Evolutionary conservation across 352 stramenopile species (phyloP).

Genomic region (Pythium aquatile): DNA sequence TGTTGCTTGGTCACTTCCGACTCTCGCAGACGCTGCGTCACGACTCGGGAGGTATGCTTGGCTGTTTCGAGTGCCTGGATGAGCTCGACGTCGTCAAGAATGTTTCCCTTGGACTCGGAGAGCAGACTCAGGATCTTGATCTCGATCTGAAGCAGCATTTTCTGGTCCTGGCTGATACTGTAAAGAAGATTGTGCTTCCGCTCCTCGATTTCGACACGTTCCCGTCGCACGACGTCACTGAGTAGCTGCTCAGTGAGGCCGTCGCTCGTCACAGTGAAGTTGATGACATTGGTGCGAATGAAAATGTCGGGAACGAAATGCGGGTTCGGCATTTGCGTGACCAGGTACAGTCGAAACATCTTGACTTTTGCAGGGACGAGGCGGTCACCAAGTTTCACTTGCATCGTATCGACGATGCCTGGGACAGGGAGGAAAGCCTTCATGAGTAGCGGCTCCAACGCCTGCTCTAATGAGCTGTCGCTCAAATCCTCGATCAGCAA

Average conservation of each 20-base stretch:
- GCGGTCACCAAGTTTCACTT: constrained; percentile 72
- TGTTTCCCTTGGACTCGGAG: constrained; percentile 83
- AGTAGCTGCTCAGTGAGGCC: constrained; percentile 90
- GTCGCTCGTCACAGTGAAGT: constrained; percentile 92
- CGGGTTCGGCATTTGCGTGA: constrained; percentile 91
- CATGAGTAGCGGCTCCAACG: constrained; percentile 52
- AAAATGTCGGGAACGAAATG: constrained; percentile 90
- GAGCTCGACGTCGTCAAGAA: constrained; percentile 89
- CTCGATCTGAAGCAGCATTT: constrained; percentile 89
- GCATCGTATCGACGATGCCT: background rate
- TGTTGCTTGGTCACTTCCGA: constrained; percentile 61
- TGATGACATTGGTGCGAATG: constrained; percentile 92
- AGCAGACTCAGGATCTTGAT: constrained; percentile 89
- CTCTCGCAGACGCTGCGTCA: constrained; percentile 51
- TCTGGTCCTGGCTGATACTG: constrained; percentile 89
- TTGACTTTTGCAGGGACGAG: constrained; percentile 67
- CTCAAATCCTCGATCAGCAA: constrained; percentile 61
- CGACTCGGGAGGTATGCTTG: constrained; percentile 62
- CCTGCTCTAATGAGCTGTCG: constrained; percentile 46
- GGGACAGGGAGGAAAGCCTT: constrained; percentile 24
- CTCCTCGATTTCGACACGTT: constrained; percentile 86
- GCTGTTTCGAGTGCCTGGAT: constrained; percentile 62
- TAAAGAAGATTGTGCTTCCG: constrained; percentile 82
- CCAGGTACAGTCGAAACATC: constrained; percentile 89
- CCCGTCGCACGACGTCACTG: constrained; percentile 82